Evolutionary conservation across 371 early-diverging fungal species (phyloP).

Genomic region (Lichtheimia ramosa): DNA sequence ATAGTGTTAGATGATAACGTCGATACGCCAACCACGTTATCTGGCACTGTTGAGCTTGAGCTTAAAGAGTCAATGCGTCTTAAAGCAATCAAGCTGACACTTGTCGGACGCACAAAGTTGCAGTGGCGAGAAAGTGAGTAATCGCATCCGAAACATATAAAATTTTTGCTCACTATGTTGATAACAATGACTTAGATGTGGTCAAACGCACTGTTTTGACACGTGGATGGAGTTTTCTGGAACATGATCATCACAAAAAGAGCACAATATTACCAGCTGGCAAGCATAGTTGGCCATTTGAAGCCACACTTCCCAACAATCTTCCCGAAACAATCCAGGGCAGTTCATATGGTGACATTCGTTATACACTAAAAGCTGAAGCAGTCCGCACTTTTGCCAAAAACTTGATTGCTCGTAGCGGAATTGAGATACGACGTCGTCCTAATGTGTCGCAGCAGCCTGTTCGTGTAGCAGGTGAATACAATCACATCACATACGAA

Average conservation of each 20-base stretch:
- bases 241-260: neutral
- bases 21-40: conserved; percentile 10
- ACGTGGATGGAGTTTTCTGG: conserved; percentile 5
- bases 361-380: conserved; percentile 39
- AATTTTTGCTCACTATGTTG: neutral
- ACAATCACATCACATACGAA: conserved; percentile 16
- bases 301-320: conserved; percentile 34
- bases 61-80: conserved; percentile 24
- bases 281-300: conserved; percentile 37
- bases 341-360: conserved; percentile 30
- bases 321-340: conserved; percentile 38
- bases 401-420: conserved; percentile 15
- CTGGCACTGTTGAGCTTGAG: conserved; percentile 27
- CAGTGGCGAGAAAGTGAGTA: conserved; percentile 35
- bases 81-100: conserved; percentile 26
- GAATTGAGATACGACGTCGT: conserved; percentile 14
- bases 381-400: conserved; percentile 34
- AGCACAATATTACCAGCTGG: neutral
- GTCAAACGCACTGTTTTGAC: neutral
- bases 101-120: conserved; percentile 28
- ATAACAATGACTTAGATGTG: neutral
- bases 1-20: neutral
- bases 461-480: neutral
- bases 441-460: conserved; percentile 8
- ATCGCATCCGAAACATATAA: neutral